Conservation (phyloP, 2,329 filamentous ascomycete genomes). For the Colletotrichum camelliae region DNA sequence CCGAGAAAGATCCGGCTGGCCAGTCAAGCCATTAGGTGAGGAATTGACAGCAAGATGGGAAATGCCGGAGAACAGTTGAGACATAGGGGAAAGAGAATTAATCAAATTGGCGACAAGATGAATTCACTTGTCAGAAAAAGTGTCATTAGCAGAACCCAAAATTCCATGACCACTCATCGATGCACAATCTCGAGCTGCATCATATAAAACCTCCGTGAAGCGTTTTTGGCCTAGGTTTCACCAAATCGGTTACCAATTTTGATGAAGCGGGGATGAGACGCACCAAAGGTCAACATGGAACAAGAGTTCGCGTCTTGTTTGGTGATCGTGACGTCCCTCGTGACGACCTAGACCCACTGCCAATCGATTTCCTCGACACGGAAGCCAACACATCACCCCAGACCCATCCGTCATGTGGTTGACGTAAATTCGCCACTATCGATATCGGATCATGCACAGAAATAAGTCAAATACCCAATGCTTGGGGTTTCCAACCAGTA, state of each 20-base stretch:
- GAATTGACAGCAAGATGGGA: constrained; percentile 6
- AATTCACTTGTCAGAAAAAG: not conserved
- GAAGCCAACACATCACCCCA: not conserved
- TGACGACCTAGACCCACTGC: not conserved
- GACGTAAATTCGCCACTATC: not conserved
- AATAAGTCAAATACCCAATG: not conserved
- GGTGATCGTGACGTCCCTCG: not conserved
- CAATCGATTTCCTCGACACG: not conserved
- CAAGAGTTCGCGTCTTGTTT: not conserved
- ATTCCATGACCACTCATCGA: not conserved
- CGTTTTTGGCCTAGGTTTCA: not conserved
- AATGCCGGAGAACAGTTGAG: not conserved
- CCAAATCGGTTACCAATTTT: not conserved
- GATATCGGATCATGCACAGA: not conserved
- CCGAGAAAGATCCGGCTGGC: constrained; percentile 7
- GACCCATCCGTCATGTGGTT: not conserved
- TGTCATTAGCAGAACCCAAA: not conserved
- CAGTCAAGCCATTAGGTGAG: constrained; percentile 2
- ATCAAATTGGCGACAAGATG: not conserved
- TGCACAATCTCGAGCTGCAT: not conserved
- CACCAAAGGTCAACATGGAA: not conserved
- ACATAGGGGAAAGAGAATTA: not conserved
- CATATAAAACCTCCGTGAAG: not conserved
- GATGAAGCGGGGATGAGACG: not conserved
- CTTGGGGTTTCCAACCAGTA: not conserved